Percentiles rank a stretch among this genome's conserved stretches.
These are phyloP conservation scores for Aspergillus uvarum DNA, from an alignment of 2,329 filamentous ascomycete genomes.

Conservation along the genomic window DNA sequence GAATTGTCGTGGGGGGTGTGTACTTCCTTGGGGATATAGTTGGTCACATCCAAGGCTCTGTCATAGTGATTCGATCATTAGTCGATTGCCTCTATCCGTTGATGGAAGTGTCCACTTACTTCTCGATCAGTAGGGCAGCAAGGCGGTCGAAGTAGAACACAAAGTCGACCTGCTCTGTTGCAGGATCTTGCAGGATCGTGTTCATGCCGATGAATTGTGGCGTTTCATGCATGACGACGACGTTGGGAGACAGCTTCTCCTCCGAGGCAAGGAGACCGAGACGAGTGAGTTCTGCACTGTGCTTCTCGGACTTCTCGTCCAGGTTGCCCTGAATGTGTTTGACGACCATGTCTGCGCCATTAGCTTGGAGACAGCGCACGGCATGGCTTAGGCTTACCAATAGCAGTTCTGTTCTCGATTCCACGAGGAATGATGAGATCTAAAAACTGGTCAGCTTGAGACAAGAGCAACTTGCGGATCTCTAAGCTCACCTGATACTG, in stretches of 20 bases:
- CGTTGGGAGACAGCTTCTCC: slow-evolving; percentile 70
- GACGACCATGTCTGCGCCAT: slow-evolving; percentile 73
- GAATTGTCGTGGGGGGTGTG: slow-evolving; percentile 67
- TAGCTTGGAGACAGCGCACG: slow-evolving; percentile 8
- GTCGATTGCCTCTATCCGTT: background rate
- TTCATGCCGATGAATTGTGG: slow-evolving; percentile 84
- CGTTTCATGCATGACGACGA: slow-evolving; percentile 72
- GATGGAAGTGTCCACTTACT: slow-evolving; percentile 31
- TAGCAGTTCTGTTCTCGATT: slow-evolving; percentile 91
- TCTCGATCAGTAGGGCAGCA: slow-evolving; percentile 79
- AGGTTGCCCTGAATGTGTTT: slow-evolving; percentile 89
- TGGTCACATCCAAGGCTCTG: slow-evolving; percentile 74
- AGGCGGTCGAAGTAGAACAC: slow-evolving; percentile 97
- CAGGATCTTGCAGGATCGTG: slow-evolving; percentile 80
- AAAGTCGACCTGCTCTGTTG: slow-evolving; percentile 81
- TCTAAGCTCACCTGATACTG: slow-evolving; percentile 66
- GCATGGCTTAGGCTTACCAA: slow-evolving; percentile 45
- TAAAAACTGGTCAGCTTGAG: slow-evolving; percentile 26
- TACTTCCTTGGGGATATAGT: slow-evolving; percentile 64
- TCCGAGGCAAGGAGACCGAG: slow-evolving; percentile 68
- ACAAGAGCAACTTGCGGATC: too few species aligned
- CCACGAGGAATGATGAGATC: slow-evolving; percentile 95
- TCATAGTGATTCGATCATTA: background rate
- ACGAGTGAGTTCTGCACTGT: slow-evolving; percentile 74
- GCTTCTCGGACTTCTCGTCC: slow-evolving; percentile 77